Evolutionary conservation across 352 stramenopile genomes (phyloP).

Genomic region (Phytopythium cucurbitacearum): DNA sequence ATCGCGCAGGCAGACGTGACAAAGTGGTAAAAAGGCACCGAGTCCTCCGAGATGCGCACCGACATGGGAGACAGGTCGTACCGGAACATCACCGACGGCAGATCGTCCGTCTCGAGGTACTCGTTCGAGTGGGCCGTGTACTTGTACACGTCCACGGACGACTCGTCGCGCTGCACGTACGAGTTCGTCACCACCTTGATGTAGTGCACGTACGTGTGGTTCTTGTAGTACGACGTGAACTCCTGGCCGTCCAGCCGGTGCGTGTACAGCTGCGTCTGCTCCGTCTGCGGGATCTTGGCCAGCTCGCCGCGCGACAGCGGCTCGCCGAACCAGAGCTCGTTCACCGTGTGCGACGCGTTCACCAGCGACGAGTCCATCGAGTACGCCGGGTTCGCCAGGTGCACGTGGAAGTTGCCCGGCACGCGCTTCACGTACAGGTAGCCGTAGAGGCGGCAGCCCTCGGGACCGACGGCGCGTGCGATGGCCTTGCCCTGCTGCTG

Average conservation of each 20-base stretch:
- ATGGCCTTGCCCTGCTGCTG: conserved; percentile 54
- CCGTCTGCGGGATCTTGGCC: conserved; percentile 82
- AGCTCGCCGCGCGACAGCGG: conserved; percentile 42
- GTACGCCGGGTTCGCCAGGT: conserved; percentile 95
- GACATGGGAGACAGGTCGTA: conserved; percentile 91
- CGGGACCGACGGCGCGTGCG: conserved; percentile 48
- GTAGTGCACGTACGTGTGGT: conserved; percentile 98
- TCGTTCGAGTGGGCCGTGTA: conserved; percentile 89
- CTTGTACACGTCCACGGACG: conserved; percentile 79
- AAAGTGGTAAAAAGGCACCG: conserved; percentile 94
- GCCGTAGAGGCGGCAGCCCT: conserved; percentile 76
- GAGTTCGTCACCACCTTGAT: conserved; percentile 97
- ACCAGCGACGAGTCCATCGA: conserved; percentile 83
- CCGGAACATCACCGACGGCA: conserved; percentile 89
- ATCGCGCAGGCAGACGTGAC: conserved; percentile 94
- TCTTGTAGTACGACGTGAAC: conserved; percentile 91
- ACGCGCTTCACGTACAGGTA: conserved; percentile 89
- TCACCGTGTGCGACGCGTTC: conserved; percentile 95
- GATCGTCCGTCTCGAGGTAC: conserved; percentile 82
- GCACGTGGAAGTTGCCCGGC: conserved; percentile 98
- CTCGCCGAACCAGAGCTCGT: conserved; percentile 96
- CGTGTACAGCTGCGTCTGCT: conserved; percentile 90
- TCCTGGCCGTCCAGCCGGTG: conserved; percentile 90
- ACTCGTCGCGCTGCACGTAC: conserved; percentile 69
- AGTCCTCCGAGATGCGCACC: conserved; percentile 93